These are phyloP conservation scores for Salvia hispanica DNA, from an alignment of 257 asterid genomes.

Conservation along the genomic window DNA sequence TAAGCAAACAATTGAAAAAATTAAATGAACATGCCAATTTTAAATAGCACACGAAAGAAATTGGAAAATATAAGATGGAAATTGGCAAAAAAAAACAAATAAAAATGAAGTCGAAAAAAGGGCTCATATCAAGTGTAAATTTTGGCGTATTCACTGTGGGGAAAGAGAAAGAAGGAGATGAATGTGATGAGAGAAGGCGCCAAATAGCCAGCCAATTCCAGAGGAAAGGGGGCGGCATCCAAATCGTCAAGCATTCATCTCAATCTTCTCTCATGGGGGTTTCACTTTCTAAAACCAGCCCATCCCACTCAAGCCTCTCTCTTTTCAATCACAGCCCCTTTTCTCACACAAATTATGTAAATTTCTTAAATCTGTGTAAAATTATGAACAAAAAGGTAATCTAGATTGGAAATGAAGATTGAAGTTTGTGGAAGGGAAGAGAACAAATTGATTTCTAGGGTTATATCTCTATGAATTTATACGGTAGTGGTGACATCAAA, in stretches of 20 bases:
- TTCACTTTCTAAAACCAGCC: conserved; percentile 13
- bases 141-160: conserved; percentile 36
- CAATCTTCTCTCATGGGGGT: conserved; percentile 14
- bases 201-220: conserved; percentile 30
- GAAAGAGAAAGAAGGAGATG: conserved; percentile 13
- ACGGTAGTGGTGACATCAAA: no score
- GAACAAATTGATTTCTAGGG: background rate
- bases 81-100: background rate
- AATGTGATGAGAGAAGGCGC: conserved; percentile 21
- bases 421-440: background rate
- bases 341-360: background rate
- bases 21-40: no score
- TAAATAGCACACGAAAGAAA: no score
- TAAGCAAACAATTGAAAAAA: no score
- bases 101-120: background rate
- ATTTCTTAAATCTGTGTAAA: background rate
- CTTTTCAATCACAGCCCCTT: conserved; percentile 46
- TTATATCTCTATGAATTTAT: background rate
- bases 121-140: conserved; percentile 55
- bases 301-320: conserved; percentile 50
- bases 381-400: background rate
- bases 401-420: background rate
- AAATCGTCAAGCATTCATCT: conserved; percentile 12
- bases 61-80: no score
- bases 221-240: conserved; percentile 39